Evolutionary conservation across 2,329 filamentous ascomycete species (phyloP).

Genomic region (Calonectria crousiana): DNA sequence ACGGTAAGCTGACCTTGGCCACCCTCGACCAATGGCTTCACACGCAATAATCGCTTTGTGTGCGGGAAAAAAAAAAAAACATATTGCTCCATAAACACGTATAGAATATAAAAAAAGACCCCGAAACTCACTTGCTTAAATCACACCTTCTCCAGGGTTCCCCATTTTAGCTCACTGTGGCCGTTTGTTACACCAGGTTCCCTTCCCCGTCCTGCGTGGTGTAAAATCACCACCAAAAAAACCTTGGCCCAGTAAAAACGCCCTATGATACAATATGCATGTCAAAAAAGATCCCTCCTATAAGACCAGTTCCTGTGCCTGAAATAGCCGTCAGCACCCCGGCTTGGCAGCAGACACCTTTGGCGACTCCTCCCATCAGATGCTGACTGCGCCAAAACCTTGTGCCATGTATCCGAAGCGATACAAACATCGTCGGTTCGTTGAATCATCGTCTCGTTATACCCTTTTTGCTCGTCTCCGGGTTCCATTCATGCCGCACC

Average conservation of each 20-base stretch:
- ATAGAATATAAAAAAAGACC: neutral
- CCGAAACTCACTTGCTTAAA: neutral
- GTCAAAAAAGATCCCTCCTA: neutral
- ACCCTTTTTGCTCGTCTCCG: neutral
- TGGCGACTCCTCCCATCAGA: neutral
- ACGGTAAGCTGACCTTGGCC: neutral
- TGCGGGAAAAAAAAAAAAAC: neutral
- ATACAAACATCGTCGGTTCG: neutral
- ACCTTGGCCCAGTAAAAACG: slow-evolving; percentile 2
- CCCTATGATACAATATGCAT: slow-evolving; percentile 19
- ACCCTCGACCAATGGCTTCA: neutral
- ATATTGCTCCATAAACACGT: neutral
- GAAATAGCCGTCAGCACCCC: neutral
- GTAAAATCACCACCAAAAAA: neutral
- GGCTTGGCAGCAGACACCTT: neutral
- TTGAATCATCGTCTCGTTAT: slow-evolving; percentile 16
- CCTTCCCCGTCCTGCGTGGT: neutral
- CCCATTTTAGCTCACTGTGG: slow-evolving; percentile 17
- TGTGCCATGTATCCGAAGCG: neutral
- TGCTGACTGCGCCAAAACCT: neutral
- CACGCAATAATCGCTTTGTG: neutral
- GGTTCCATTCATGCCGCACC: neutral
- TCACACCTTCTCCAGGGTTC: neutral
- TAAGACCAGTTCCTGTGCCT: neutral
- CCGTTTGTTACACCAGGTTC: slow-evolving; percentile 6